phyloP scores from a whole-genome alignment of 768 basidiomycete species.

The Tulasnella sp. region DNA sequence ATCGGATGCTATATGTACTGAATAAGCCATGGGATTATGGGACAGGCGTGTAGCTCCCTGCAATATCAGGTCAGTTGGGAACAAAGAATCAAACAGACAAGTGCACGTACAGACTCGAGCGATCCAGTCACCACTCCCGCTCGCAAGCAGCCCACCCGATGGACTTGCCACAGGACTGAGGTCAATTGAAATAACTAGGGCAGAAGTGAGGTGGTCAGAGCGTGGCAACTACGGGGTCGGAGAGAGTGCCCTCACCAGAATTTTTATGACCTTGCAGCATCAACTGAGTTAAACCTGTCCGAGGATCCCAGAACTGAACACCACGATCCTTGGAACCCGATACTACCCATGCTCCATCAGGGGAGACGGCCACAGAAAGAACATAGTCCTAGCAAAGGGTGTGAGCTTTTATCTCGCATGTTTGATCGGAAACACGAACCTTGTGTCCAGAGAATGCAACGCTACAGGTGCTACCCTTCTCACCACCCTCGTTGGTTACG shows the following conservation, averaged over 20 bases:
- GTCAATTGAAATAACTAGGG: constrained; percentile 70
- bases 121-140: constrained; percentile 72
- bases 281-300: constrained; percentile 78
- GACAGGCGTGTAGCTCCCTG: constrained; percentile 34
- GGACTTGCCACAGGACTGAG: constrained; percentile 51
- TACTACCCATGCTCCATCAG: constrained; percentile 93
- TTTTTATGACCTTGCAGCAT: constrained; percentile 86
- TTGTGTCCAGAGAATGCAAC: constrained; percentile 92
- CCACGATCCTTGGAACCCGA: constrained; percentile 95
- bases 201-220: not conserved
- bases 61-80: not conserved
- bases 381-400: constrained; percentile 61
- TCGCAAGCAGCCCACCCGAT: constrained; percentile 62
- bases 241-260: constrained; percentile 53
- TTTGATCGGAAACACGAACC: constrained; percentile 46
- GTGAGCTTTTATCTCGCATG: not conserved
- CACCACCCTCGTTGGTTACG: constrained; percentile 42
- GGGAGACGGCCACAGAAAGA: constrained; percentile 76
- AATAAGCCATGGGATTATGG: not conserved
- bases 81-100: not conserved
- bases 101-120: constrained; percentile 62
- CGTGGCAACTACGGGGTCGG: constrained; percentile 2
- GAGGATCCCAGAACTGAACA: constrained; percentile 91
- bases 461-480: constrained; percentile 62
- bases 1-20: not conserved